Evolutionary conservation across 2,329 filamentous ascomycete species (phyloP), one percentile per base, ranked within the genome.

Genomic region (Penicillium occitanis): DNA sequence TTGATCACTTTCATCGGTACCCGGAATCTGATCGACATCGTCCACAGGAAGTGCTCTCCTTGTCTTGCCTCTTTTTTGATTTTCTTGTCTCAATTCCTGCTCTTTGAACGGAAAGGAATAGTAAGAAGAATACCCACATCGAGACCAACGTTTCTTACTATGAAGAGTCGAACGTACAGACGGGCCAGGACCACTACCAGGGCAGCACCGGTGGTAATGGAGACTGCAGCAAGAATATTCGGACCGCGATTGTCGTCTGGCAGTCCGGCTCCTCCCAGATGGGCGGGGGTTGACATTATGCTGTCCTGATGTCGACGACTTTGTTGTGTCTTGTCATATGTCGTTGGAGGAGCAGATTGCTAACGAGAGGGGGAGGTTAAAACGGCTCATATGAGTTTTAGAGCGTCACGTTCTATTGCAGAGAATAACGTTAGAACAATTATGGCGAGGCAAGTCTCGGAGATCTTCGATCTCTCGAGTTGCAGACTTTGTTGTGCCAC

Each of bases 101-200:
- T 22, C 44, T 51, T 25, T 30, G 48, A 28, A 51, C 10, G 13
- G 44, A 11, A 25, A 14, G 22, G 1, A 17, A 8, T 14, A 51
- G 22, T 11, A 6, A 17, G 48, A 30, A 30, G 25, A 60, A 48
- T 17, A 63, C 67, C 59, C 30, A 69, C 68, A 65, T 72, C 71
- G 46, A 71, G 48, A 6, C 71, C 69, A 53, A 69, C 61, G 61
- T 69, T 70, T 17, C 64, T 66, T 61, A 71, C 71, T 10, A 72
- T 60, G 37, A 68, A 69, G 1, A 68, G 19, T 10, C 71, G 71
- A n/a, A 73, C 71, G 55, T 72, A 73, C 58, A 71, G 63, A n/a
- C 70, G 67, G 11, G 68, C 67, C 28, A 70, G 25, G 4, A 71
- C 70, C 14, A 61, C 61, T 30, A 17, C 59, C 30, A 61, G 44